phyloP scores from a whole-genome alignment of 257 asterid genomes.

The Lycium ferocissimum region DNA sequence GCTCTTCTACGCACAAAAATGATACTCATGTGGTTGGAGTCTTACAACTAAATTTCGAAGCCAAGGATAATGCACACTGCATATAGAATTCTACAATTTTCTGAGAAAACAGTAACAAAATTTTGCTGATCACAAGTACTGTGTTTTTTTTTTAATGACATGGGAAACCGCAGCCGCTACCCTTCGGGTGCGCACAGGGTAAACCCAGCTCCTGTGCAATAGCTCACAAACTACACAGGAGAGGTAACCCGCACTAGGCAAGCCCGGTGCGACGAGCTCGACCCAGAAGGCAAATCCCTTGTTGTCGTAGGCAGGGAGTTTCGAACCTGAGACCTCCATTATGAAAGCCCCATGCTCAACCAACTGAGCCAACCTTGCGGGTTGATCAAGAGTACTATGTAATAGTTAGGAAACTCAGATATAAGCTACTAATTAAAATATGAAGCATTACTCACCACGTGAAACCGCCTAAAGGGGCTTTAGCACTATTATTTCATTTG shows the following conservation, averaged over 20 bases:
- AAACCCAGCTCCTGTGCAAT: too few relatives aligned
- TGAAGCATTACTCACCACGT: slow-evolving; percentile 1
- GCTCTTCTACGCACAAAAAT: background rate
- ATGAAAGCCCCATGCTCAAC: too few relatives aligned
- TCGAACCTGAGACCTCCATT: too few relatives aligned
- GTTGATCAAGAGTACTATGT: background rate
- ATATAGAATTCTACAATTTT: background rate
- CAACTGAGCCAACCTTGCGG: too few relatives aligned
- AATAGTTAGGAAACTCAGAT: background rate
- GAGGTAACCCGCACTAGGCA: too few relatives aligned
- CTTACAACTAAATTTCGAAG: background rate
- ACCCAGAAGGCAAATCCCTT: too few relatives aligned
- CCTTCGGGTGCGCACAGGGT: too few relatives aligned
- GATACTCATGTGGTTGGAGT: background rate
- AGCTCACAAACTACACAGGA: too few relatives aligned
- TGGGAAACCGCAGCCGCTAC: too few relatives aligned
- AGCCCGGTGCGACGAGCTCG: too few relatives aligned
- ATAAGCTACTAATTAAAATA: background rate
- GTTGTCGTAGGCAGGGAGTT: too few relatives aligned
- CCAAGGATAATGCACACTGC: background rate
- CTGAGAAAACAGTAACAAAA: background rate
- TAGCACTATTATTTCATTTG: background rate
- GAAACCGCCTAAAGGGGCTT: slow-evolving; percentile 12
- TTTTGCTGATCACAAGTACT: background rate
- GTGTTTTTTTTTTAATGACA: too few relatives aligned